phyloP scores from a whole-genome alignment of 805 yeast species.

The Ogataea salicorniae region DNA sequence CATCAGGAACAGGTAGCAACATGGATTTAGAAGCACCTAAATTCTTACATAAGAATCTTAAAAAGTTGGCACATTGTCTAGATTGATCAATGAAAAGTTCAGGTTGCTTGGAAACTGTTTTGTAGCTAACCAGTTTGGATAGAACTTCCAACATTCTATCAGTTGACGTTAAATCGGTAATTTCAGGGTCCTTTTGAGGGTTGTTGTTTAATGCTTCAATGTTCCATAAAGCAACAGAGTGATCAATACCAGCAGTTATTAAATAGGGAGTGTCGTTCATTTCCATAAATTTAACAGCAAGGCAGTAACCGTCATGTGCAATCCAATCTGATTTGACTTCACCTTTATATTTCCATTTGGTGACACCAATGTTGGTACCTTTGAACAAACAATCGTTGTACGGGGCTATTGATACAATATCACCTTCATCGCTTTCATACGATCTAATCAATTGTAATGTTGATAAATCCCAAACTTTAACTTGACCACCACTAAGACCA shows the following conservation, averaged over 20 bases:
- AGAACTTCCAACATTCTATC: constrained; percentile 63
- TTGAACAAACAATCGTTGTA: constrained; percentile 55
- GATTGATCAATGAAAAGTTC: constrained; percentile 69
- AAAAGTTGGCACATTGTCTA: constrained; percentile 77
- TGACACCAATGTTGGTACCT: constrained; percentile 49
- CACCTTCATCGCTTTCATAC: constrained; percentile 37
- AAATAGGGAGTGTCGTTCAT: constrained; percentile 39
- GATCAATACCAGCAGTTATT: constrained; percentile 66
- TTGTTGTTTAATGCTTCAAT: constrained; percentile 27
- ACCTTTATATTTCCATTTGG: constrained; percentile 46
- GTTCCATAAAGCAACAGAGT: constrained; percentile 71
- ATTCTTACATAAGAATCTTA: constrained; percentile 54
- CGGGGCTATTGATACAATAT: constrained; percentile 57
- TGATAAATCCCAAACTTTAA: constrained; percentile 83
- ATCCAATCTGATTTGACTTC: constrained; percentile 42
- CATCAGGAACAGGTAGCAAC: constrained; percentile 66
- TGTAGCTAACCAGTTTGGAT: constrained; percentile 56
- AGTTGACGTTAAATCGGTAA: constrained; percentile 14
- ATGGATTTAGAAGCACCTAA: constrained; percentile 68
- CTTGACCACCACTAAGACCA: constrained; percentile 68
- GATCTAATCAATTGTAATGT: constrained; percentile 64
- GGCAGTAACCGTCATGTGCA: constrained; percentile 51
- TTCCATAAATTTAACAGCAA: constrained; percentile 49
- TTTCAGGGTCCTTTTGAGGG: constrained; percentile 1
- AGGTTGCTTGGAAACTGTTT: constrained; percentile 74